Percentiles rank a stretch among this genome's conserved stretches.
These are phyloP conservation scores for Boletus vermiculosoides DNA, from an alignment of 768 basidiomycete species.

Conservation along the genomic window DNA sequence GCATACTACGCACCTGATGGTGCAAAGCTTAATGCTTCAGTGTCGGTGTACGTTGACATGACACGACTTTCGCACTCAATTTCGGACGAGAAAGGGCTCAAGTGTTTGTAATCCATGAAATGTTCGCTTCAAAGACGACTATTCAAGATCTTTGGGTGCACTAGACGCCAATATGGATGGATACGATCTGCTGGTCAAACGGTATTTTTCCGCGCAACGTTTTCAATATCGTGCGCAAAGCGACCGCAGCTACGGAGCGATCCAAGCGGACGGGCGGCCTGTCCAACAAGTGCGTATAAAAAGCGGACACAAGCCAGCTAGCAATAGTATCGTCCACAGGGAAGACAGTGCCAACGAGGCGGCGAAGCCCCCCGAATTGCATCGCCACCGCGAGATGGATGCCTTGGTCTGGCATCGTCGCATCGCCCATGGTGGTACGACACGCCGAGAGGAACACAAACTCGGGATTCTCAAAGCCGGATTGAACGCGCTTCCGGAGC, in stretches of 20 bases:
- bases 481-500: background rate
- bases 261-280: background rate
- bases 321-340: constrained; percentile 15
- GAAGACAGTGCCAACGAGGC: constrained; percentile 30
- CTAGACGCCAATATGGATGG: constrained; percentile 1
- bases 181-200: constrained; percentile 8
- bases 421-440: constrained; percentile 23
- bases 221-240: background rate
- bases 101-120: no score
- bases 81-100: background rate
- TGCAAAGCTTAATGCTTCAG: background rate
- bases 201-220: constrained; percentile 4
- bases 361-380: constrained; percentile 22
- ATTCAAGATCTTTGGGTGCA: background rate
- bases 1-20: background rate
- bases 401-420: constrained; percentile 20
- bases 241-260: background rate
- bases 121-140: background rate
- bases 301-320: background rate
- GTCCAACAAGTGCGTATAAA: constrained; percentile 10
- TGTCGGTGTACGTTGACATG: background rate
- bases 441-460: constrained; percentile 27
- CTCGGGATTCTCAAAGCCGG: background rate
- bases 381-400: constrained; percentile 12
- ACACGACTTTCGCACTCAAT: background rate